Conservation (phyloP, 2,329 filamentous ascomycete genomes). For the Paraconiothyrium brasiliense region DNA sequence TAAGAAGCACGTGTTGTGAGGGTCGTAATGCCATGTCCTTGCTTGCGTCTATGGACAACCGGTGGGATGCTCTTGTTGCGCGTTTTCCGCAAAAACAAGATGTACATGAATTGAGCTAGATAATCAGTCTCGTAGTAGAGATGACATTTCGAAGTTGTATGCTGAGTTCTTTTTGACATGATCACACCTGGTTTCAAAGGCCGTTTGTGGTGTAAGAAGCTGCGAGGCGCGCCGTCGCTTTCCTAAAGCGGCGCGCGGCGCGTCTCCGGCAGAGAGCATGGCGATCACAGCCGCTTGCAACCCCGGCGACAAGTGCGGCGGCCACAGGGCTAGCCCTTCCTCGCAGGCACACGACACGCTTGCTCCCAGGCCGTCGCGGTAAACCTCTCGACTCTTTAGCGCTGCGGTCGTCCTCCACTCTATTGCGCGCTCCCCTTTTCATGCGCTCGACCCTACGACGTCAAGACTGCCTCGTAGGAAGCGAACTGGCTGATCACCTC, state of each 20-base stretch:
- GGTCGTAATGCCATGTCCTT: too few species aligned
- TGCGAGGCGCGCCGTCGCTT: neutral
- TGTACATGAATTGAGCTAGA: too few species aligned
- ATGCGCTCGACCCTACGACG: slow-evolving; percentile 32
- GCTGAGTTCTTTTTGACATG: too few species aligned
- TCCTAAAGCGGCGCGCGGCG: slow-evolving; percentile 6
- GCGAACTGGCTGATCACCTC: slow-evolving; percentile 36
- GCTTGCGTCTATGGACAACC: too few species aligned
- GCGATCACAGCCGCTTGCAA: slow-evolving; percentile 11
- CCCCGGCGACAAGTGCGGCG: slow-evolving; percentile 8
- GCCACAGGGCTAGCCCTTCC: slow-evolving; percentile 10
- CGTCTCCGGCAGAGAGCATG: neutral
- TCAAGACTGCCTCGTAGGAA: slow-evolving; percentile 37
- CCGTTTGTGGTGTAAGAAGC: neutral
- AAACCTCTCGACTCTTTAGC: slow-evolving; percentile 18
- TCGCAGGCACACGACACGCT: slow-evolving; percentile 36
- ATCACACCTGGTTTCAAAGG: neutral
- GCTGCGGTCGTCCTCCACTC: slow-evolving; percentile 28
- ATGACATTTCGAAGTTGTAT: too few species aligned
- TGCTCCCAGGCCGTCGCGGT: slow-evolving; percentile 3
- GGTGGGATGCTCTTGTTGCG: too few species aligned
- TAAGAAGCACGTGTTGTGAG: too few species aligned
- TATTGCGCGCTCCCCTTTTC: slow-evolving; percentile 41
- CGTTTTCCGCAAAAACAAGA: too few species aligned
- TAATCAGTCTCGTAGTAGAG: too few species aligned